phyloP scores from a whole-genome alignment of 106 monocot species.

The Alisma plantagoaquatica region DNA sequence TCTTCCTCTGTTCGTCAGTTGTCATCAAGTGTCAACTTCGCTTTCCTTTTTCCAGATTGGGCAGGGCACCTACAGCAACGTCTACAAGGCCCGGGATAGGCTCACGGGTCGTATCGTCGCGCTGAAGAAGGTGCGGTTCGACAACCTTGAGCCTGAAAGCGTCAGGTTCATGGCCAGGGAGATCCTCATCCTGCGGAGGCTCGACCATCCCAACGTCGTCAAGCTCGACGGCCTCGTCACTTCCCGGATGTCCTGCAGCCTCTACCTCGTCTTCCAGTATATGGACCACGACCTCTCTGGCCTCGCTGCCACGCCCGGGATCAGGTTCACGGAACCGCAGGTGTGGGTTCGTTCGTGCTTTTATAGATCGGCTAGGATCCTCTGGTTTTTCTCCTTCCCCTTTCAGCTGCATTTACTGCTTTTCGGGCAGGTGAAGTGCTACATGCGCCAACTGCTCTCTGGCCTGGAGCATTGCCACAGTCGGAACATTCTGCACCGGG shows the following conservation, averaged over 20 bases:
- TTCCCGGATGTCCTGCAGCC: conserved; percentile 26
- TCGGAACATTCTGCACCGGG: conserved; percentile 13
- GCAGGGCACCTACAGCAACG: conserved; percentile 26
- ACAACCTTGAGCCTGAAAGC: conserved; percentile 21
- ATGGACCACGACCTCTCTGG: conserved; percentile 32
- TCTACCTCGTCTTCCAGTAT: conserved; percentile 28
- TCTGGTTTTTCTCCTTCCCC: neutral
- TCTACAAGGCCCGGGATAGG: conserved; percentile 26
- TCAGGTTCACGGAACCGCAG: conserved; percentile 25
- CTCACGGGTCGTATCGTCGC: conserved; percentile 21
- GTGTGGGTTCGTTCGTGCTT: neutral
- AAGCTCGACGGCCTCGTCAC: conserved; percentile 23
- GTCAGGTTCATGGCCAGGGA: conserved; percentile 28
- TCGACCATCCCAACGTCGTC: conserved; percentile 26
- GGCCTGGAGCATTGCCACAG: conserved; percentile 25
- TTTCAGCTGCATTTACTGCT: neutral
- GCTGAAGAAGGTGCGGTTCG: conserved; percentile 26
- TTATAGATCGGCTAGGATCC: neutral
- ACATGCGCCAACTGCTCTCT: conserved; percentile 22
- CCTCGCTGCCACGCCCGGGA: conserved; percentile 19
- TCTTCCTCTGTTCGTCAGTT: too few relatives aligned
- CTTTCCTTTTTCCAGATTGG: conserved; percentile 15
- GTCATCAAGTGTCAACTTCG: neutral
- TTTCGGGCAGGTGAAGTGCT: conserved; percentile 19
- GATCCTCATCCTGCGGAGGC: conserved; percentile 20